phyloP scores from a whole-genome alignment of 2,329 filamentous ascomycete genomes.

The Cercospora beticola region DNA sequence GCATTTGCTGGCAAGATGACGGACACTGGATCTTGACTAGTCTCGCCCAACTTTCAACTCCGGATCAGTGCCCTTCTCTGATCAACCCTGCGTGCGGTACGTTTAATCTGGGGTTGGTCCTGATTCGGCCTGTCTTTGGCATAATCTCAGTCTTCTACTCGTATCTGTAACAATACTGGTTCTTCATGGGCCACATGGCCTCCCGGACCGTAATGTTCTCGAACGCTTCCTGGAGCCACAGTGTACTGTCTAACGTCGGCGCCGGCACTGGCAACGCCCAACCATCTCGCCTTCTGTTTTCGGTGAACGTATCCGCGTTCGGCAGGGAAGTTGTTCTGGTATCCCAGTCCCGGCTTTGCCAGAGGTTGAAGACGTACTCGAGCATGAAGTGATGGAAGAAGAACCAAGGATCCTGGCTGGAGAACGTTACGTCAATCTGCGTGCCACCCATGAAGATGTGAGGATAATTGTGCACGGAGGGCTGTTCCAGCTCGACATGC shows the following conservation, averaged over 20 bases:
- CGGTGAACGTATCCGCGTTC: conserved; percentile 10
- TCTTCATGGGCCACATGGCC: conserved; percentile 19
- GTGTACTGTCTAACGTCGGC: conserved; percentile 12
- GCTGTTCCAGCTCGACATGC: conserved; percentile 15
- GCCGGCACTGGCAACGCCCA: conserved; percentile 10
- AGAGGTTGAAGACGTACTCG: conserved; percentile 49
- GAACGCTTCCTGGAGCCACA: conserved; percentile 16
- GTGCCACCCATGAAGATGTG: conserved; percentile 21
- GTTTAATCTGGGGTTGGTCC: not conserved
- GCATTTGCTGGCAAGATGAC: not conserved
- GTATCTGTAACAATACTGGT: conserved; percentile 21
- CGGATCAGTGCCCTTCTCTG: not conserved
- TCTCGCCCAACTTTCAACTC: not conserved
- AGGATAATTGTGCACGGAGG: conserved; percentile 12
- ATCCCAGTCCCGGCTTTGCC: conserved; percentile 46
- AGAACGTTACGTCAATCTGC: conserved; percentile 30
- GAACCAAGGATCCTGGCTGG: conserved; percentile 48
- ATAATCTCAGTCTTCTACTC: conserved; percentile 8
- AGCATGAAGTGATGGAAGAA: conserved; percentile 50
- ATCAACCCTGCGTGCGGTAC: not conserved
- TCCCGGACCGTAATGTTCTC: conserved; percentile 15
- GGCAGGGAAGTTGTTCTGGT: conserved; percentile 13
- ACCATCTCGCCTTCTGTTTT: conserved; percentile 1
- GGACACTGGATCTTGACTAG: not conserved
- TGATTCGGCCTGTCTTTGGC: not conserved